These are phyloP conservation scores for Oryza glaberrima DNA, from an alignment of 176 grass and related monocot genomes.

Conservation along the genomic window DNA sequence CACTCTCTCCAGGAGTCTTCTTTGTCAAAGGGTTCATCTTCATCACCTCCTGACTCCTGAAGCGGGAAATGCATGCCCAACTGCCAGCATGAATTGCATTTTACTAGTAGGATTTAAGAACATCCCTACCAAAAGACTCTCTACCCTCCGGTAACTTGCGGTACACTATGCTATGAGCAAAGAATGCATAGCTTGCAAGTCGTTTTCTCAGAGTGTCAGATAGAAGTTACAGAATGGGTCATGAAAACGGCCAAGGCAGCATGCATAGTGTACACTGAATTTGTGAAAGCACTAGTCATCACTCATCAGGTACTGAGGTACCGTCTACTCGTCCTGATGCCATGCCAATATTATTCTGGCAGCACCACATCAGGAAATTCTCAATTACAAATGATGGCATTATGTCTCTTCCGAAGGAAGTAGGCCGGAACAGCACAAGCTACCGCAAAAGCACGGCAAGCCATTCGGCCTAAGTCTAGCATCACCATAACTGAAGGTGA, in stretches of 20 bases:
- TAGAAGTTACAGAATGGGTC: background rate
- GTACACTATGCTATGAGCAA: background rate
- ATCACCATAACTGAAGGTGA: constrained; percentile 78
- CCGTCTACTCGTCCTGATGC: background rate
- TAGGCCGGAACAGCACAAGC: constrained; percentile 58
- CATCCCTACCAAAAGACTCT: background rate
- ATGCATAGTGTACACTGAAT: background rate
- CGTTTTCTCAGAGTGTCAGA: background rate
- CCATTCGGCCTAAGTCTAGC: constrained; percentile 44
- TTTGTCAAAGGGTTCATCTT: background rate
- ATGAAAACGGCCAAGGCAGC: background rate
- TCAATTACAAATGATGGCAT: background rate
- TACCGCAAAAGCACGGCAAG: constrained; percentile 71
- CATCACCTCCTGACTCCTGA: background rate
- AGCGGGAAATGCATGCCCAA: constrained; percentile 24
- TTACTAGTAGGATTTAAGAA: background rate
- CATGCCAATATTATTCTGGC: background rate
- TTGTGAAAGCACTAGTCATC: background rate
- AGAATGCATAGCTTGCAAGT: background rate
- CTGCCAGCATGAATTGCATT: background rate
- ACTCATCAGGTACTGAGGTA: background rate
- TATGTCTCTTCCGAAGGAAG: constrained; percentile 87
- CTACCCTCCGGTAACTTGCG: background rate
- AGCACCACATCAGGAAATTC: background rate
- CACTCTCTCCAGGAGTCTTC: too few relatives aligned